Conservation (phyloP, 169 alveolate genomes). For the Plasmodium gonderi region DNA sequence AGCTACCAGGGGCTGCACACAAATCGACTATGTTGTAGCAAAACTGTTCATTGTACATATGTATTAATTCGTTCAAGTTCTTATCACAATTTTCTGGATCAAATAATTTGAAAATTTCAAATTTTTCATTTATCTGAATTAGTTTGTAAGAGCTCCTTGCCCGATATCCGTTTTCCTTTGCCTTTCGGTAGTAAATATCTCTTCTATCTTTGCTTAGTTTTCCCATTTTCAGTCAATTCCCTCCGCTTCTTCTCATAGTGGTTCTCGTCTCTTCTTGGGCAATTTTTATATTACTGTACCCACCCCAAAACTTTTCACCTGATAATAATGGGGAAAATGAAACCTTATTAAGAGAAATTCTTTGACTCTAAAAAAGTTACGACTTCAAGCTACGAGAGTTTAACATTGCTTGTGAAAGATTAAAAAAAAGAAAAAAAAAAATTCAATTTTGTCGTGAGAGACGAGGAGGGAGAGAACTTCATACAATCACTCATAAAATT, state of each 20-base stretch:
- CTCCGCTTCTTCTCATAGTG: neutral
- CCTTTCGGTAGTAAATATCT: slow-evolving; percentile 97
- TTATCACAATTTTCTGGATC: slow-evolving; percentile 29
- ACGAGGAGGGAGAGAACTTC: no score
- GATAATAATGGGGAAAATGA: no score
- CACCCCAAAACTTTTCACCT: no score
- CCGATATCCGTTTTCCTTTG: slow-evolving; percentile 97
- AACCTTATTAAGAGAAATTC: no score
- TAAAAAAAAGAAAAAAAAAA: no score
- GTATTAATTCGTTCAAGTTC: slow-evolving; percentile 31
- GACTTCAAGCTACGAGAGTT: no score
- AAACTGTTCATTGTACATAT: slow-evolving; percentile 72
- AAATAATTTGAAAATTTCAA: slow-evolving; percentile 83
- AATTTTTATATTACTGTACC: no score
- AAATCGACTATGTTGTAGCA: slow-evolving; percentile 94
- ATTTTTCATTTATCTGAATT: slow-evolving; percentile 94
- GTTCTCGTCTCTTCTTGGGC: neutral
- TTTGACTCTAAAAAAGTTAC: no score
- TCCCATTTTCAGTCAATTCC: slow-evolving; percentile 85
- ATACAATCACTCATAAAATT: no score
- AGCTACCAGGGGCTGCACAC: slow-evolving; percentile 99
- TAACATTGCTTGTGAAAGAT: no score
- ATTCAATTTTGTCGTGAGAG: no score
- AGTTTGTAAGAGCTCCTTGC: slow-evolving; percentile 98
- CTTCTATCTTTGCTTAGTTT: slow-evolving; percentile 93